Conservation (phyloP, 1,284 basidiomycete species). For the Moesziomyces globuligerus region DNA sequence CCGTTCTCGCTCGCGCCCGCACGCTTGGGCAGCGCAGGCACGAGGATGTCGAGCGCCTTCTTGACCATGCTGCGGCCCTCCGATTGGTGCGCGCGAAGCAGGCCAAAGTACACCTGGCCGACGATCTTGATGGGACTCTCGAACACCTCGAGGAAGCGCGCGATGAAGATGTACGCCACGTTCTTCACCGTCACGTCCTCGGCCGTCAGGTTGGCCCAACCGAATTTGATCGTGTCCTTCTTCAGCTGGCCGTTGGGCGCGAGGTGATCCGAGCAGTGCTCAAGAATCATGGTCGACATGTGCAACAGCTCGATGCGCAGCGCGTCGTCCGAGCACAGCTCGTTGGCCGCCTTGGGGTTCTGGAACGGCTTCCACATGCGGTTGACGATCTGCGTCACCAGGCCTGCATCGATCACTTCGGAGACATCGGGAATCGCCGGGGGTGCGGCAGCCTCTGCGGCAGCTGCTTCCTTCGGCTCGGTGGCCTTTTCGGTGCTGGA, state of each 20-base stretch:
- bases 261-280: conserved; percentile 78
- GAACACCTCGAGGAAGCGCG: conserved; percentile 92
- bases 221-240: conserved; percentile 95
- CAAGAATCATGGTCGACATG: conserved; percentile 88
- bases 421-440: conserved; percentile 8
- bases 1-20: conserved; percentile 67
- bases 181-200: conserved; percentile 94
- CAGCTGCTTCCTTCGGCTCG: conserved; percentile 60
- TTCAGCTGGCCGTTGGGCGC: conserved; percentile 77
- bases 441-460: conserved; percentile 62
- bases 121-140: conserved; percentile 94
- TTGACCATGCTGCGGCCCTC: conserved; percentile 81
- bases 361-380: conserved; percentile 84
- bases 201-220: conserved; percentile 84
- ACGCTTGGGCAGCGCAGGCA: conserved; percentile 78
- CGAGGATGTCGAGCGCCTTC: conserved; percentile 89
- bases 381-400: conserved; percentile 77
- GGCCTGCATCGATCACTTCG: conserved; percentile 74
- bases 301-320: conserved; percentile 92
- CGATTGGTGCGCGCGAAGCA: conserved; percentile 83
- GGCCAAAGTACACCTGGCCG: conserved; percentile 89
- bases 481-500: too few species aligned
- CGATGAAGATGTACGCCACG: conserved; percentile 89
- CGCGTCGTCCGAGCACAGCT: conserved; percentile 76
- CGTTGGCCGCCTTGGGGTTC: conserved; percentile 67